Evolutionary conservation across 805 yeast genomes (phyloP).

Genomic region (Myxozyma vanderwaltii): DNA sequence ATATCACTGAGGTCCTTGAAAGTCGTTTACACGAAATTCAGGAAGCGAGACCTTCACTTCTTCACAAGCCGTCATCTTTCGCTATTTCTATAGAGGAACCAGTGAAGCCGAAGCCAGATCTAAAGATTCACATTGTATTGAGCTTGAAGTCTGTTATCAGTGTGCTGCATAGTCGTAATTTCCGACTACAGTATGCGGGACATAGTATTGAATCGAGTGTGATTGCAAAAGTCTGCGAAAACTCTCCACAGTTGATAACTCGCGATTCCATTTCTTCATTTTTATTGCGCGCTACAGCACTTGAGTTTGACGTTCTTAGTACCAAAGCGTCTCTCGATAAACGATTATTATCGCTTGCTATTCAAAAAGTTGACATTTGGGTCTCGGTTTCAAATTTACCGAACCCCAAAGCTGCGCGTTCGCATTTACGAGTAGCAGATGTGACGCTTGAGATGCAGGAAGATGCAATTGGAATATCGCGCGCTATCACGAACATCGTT

Average conservation of each 20-base stretch:
- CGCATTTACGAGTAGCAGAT: constrained; percentile 18
- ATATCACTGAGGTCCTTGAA: constrained; percentile 3
- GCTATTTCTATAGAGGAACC: background rate
- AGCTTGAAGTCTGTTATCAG: constrained; percentile 9
- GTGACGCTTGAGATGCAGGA: constrained; percentile 17
- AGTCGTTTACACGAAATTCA: background rate
- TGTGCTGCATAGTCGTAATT: constrained; percentile 13
- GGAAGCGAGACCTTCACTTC: background rate
- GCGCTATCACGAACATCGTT: constrained; percentile 3
- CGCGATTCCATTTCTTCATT: constrained; percentile 15
- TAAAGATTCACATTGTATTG: constrained; percentile 17
- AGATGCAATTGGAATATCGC: constrained; percentile 22
- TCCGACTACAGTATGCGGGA: constrained; percentile 21
- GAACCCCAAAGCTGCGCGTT: constrained; percentile 7
- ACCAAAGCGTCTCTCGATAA: constrained; percentile 14
- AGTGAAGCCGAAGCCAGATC: background rate
- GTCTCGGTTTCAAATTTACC: constrained; percentile 12
- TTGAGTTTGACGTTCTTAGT: constrained; percentile 22
- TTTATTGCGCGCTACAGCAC: constrained; percentile 15
- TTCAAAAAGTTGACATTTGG: constrained; percentile 16
- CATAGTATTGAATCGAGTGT: constrained; percentile 20
- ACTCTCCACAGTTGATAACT: background rate
- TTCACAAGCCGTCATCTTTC: background rate
- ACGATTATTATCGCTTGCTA: constrained; percentile 9
- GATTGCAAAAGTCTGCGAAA: background rate